Evolutionary conservation across 208 protist species (phyloP), one percentile per base, ranked within the genome.

Genomic region (Leishmania tarentolae): DNA sequence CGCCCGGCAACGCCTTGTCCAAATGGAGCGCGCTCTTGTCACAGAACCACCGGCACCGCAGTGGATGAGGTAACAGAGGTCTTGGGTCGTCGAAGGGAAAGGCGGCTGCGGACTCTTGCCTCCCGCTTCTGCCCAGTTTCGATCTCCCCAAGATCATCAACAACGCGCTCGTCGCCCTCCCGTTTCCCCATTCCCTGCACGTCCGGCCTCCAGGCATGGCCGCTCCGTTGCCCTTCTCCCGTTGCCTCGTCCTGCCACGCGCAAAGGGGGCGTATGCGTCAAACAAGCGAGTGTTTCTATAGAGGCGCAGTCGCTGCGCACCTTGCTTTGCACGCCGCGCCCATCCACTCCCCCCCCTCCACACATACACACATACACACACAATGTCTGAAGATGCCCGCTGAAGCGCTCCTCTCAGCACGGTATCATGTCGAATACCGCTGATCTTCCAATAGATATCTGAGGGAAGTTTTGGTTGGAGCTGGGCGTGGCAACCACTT

Each of bases 11-110:
- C 9, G 40, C 80, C 28, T 79, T 75, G 2, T 61, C 68, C 3
- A 86, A 86, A 75, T 86, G 83, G 79, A 47, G 79, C 35, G 76
- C 37, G 7, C 56, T 86, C 19, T 71, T 86, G 1, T 61, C 52
- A 56, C 31, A 40, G 31, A n/a, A 40, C 50, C 44, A 61, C 50
- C 52, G 21, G 28, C 72, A 61, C 17, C 50, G 35, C 35, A 21
- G 35, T 61, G 13, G 72, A 24, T 42, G 72, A 56, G 46, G 50
- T 40, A 35, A 75, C 70, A 13, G 28, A 31, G 13, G 44, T 5
- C 69, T 31, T 73, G 19, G 28, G 24, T 46, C 50, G 44, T 15
- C 69, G 44, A 73, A 3, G 28, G 44, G 31, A 31, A 44, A n/a
- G 68, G 42, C 7, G 15, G 65, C 35, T 37, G 31, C 17, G 31